Base-by-base conservation (phyloP, 176 grass and related monocot genomes). In the Aegilops umbellulata region DNA sequence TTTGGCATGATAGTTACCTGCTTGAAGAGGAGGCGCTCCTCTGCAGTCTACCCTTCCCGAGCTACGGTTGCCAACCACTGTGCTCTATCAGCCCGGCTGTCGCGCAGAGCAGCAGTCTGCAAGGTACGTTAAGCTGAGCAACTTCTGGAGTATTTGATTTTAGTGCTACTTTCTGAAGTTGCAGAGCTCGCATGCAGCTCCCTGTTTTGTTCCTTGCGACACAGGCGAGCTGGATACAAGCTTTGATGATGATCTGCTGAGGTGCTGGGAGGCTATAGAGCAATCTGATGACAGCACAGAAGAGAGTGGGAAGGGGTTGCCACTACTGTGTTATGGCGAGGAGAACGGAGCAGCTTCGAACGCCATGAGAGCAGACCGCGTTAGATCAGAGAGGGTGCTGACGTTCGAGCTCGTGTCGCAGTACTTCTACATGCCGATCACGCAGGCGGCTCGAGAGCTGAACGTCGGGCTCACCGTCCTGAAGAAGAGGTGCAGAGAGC, bases 361-460 rank as follows among this genome's bases (percentile, higher is more conserved):
- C 60, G 23, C 63, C 51, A 83, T 6, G 35, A 12, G 34, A 19
- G 25, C 24, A 63, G 85, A 49, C 26, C 55, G n/a, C 14, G 36
- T 17, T 23, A 71, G 77, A 11, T 3, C 85, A 20, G 85, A 82
- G 60, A 79, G 72, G 29, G 60, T 16, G 0, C 44, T 90, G 53
- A 93, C 91, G 8, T 93, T 93, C 29, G 81, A 91, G 30, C 65
- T 92, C 46, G 89, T 95, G 31, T 87, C 89, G 0, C 91, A 24
- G 38, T 90, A 95, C 60, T 95, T 95, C 78, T 82, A 87, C 83
- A 90, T 95, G 90, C 93, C 93, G 7, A 92, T 95, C 75, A 90
- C 69, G 15, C 89, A 91, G 61, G 93, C 90, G 1, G 86, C 93
- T 1, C 63, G 79, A 69, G 83, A 87, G 65, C 81, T 95, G 63